Evolutionary conservation across 2,329 filamentous ascomycete species (phyloP), one percentile per base, ranked within the genome.

Genomic region (Ascochyta rabiei): DNA sequence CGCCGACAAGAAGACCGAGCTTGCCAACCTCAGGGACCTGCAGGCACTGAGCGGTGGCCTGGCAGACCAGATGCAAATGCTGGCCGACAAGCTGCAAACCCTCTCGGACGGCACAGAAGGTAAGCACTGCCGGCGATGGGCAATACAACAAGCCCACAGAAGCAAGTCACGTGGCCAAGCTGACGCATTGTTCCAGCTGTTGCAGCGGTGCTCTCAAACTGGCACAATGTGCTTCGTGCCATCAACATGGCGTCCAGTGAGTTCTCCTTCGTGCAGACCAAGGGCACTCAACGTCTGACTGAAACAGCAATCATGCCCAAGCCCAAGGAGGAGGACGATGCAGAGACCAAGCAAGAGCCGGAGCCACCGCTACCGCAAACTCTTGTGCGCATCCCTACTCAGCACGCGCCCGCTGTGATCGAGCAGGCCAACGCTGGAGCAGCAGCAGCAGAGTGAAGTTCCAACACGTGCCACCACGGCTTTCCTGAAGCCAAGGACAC

Each of bases 181-280:
- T 39, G 59, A 57, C 31, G 9, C 24, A n/a, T 13, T 16, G 21
- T n/a, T 37, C 23, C 37, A 91, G 90, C 89, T 56, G 91, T 96
- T 67, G 90, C 91, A 34, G 84, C 88, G n/a, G 90, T 96, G 19
- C 80, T 96, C 71, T 85, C 88, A 48, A 96, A 95, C 73, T 96
- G 91, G 91, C 89, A 93, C 74, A 93, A 91, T 66, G 90, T 96
- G 61, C 81, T 96, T 56, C 83, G 89, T 61, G 90, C 90, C 37
- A 93, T 96, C 69, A 89, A 89, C 69, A 93, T 95, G 89, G 91
- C 91, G 58, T 93, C 89, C 56, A 83, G 90, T 93, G 81, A 69
- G 86, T 78, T 24, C 19, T 51, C 16, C 49, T 2, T n/a, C 34
- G n/a, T 24, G 6, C 28, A 10, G 34, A 34, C 31, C 28, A 45